These are phyloP conservation scores for Neurospora africana DNA, from an alignment of 495 filamentous ascomycete genomes.

Conservation along the genomic window DNA sequence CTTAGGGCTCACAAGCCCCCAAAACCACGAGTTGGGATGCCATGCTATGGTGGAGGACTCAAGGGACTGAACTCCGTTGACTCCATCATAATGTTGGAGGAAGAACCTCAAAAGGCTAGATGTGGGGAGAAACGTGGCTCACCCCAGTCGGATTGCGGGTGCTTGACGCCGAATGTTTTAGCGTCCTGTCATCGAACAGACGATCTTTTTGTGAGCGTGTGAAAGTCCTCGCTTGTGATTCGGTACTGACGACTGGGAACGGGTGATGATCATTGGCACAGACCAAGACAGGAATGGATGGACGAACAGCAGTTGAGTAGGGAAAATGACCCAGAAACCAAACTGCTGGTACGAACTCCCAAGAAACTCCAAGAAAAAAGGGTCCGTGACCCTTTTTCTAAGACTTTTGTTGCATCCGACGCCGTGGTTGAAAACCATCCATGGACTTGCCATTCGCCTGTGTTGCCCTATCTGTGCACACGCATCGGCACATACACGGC, in stretches of 20 bases:
- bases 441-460: not conserved
- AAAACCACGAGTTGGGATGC: not conserved
- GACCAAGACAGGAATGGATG: not conserved
- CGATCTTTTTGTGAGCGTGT: not conserved
- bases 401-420: not conserved
- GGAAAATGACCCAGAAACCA: not conserved
- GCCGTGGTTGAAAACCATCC: not conserved
- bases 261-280: not conserved
- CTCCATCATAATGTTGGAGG: not conserved
- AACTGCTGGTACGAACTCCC: not conserved
- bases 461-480: not conserved
- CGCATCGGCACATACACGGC: not conserved
- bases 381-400: not conserved
- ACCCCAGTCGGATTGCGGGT: not conserved
- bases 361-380: too few relatives aligned
- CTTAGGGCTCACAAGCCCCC: not conserved
- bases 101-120: not conserved
- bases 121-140: not conserved
- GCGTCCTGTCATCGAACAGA: not conserved
- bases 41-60: not conserved
- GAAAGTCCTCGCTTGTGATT: not conserved
- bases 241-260: not conserved
- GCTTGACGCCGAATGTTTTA: not conserved
- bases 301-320: not conserved
- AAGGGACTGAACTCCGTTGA: not conserved